Base-by-base conservation (phyloP, 345 rosid genomes). In the Eucalyptus globulus region DNA sequence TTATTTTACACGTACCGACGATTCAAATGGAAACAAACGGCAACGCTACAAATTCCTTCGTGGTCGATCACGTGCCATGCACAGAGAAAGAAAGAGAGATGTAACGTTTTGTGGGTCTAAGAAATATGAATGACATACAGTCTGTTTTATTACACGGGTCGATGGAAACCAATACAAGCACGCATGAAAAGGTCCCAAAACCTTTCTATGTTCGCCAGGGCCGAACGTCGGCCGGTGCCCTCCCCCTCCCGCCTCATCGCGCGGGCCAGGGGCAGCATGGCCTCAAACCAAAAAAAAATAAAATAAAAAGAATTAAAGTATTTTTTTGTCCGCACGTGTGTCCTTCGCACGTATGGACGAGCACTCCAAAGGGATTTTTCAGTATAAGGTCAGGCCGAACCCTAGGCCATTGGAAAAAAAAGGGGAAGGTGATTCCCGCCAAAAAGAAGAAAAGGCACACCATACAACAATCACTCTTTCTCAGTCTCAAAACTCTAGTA, bases 11-110 rank as follows among this genome's bases (percentile, higher is more conserved):
- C 86, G 69, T 88, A 76, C 86, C 86, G 37, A 5, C 80, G 44
- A 58, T 54, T 10, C 81, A 89, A 31, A 88, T 69, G 60, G 88
- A 88, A 91, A 93, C 95, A 93, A 93, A 90, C 69, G 89, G 92
- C 92, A 94, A 95, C 90, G 92, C 91, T 94, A 92, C 98, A 94
- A 94, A 69, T 72, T 27, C 88, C 22, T 86, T 53, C 47, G 86
- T 86, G 90, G 93, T 87, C 95, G 90, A 91, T 94, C 95, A 95
- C 93, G 90, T 94, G 94, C 90, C 49, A 19, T 58, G 89, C 90
- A 86, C 87, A 51, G 43, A n/a, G 43, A n/a, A 37, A 87, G 31
- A 31, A 11, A 45, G 44, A 47, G 44, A n/a, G 29, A 26, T 26
- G 53, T 31, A 85, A 54, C 65, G 62, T 49, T 45, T 56, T 34